Conservation (phyloP, 2,329 filamentous ascomycete genomes). For the Cladosporium halotolerans region DNA sequence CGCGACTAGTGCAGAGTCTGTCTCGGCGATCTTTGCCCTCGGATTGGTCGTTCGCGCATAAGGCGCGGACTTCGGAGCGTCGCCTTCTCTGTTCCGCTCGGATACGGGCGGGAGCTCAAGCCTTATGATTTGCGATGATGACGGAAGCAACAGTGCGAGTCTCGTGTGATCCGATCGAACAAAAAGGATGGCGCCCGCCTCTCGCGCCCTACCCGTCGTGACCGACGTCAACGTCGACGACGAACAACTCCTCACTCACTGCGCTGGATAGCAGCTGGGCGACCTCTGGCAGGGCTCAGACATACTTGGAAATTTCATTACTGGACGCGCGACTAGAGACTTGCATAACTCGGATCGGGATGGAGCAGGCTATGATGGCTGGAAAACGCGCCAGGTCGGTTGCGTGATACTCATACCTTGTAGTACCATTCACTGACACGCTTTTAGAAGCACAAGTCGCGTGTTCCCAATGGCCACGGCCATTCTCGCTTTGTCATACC, state of each 20-base stretch:
- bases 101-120: neutral
- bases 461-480: neutral
- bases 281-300: slow-evolving; percentile 11
- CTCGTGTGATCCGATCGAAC: neutral
- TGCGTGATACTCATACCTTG: neutral
- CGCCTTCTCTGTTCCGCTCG: neutral
- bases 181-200: slow-evolving; percentile 6
- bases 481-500: slow-evolving; percentile 1
- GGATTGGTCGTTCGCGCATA: neutral
- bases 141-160: slow-evolving; percentile 3
- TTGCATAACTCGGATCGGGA: neutral
- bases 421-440: neutral
- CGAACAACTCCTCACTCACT: neutral
- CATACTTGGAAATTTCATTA: neutral
- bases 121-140: slow-evolving; percentile 3
- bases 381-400: slow-evolving; percentile 9
- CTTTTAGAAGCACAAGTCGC: neutral
- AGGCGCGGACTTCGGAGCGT: neutral
- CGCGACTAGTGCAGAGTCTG: neutral
- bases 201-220: neutral
- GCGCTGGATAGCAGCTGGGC: neutral
- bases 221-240: neutral
- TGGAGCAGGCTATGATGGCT: slow-evolving; percentile 1
- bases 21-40: neutral
- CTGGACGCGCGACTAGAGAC: neutral